phyloP scores from a whole-genome alignment of 805 yeast genomes.

The Candida chilensis region DNA sequence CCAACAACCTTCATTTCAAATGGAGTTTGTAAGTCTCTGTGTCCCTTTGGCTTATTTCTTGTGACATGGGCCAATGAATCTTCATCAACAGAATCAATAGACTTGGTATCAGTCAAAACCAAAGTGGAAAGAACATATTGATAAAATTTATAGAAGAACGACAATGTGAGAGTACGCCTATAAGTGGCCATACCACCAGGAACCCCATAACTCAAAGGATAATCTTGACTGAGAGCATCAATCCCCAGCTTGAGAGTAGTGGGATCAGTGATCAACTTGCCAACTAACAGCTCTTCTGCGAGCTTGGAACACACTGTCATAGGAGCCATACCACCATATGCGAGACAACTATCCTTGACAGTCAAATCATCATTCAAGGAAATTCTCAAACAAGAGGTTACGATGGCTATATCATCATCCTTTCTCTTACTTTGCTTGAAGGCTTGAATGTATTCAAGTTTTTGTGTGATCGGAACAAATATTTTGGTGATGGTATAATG shows the following conservation, averaged over 20 bases:
- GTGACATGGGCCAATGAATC: constrained; percentile 22
- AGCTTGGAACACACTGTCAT: constrained; percentile 28
- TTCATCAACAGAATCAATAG: constrained; percentile 11
- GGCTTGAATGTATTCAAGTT: constrained; percentile 24
- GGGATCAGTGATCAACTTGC: constrained; percentile 10
- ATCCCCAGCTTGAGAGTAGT: constrained; percentile 17
- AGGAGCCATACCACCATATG: constrained; percentile 41
- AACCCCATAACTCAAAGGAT: constrained; percentile 26
- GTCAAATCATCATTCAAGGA: constrained; percentile 7
- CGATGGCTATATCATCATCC: constrained; percentile 42
- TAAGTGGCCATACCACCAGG: constrained; percentile 43
- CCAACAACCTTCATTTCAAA: constrained; percentile 27
- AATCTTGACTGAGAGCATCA: constrained; percentile 18
- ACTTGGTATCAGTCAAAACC: background rate
- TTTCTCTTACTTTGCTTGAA: constrained; percentile 39
- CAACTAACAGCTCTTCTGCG: constrained; percentile 13
- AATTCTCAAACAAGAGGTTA: constrained; percentile 28
- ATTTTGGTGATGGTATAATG: constrained; percentile 22
- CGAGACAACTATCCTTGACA: constrained; percentile 19
- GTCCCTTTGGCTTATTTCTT: constrained; percentile 23
- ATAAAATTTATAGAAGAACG: constrained; percentile 35
- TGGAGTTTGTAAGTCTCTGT: constrained; percentile 26
- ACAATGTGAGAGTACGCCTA: constrained; percentile 30
- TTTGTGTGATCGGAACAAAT: constrained; percentile 26
- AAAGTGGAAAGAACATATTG: constrained; percentile 13